These are phyloP conservation scores for Cucumis melo DNA, from an alignment of 306 rosid genomes.

Conservation along the genomic window DNA sequence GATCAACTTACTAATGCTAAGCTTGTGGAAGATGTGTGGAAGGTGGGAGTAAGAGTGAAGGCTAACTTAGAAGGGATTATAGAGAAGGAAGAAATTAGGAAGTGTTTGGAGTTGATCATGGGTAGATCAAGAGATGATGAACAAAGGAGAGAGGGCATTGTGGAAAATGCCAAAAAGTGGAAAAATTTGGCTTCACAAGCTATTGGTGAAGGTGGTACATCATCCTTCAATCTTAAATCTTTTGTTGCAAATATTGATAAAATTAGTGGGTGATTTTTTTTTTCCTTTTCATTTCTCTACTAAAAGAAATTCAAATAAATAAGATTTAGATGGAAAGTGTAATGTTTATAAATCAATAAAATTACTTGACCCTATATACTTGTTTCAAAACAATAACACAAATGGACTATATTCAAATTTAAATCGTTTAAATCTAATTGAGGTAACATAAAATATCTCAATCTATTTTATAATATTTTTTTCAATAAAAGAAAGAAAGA, in stretches of 20 bases:
- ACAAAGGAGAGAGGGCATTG: conserved; percentile 7
- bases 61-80: conserved; percentile 9
- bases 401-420: too few species aligned
- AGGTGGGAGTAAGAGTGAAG: conserved; percentile 15
- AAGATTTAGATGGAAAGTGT: too few species aligned
- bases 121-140: neutral
- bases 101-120: conserved; percentile 20
- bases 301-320: too few species aligned
- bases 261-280: neutral
- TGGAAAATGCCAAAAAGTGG: conserved; percentile 20
- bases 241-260: neutral
- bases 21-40: conserved; percentile 23
- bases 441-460: too few species aligned
- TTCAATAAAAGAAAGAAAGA: too few species aligned
- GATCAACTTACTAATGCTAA: conserved; percentile 26
- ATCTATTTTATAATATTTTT: too few species aligned
- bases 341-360: too few species aligned
- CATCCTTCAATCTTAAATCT: conserved; percentile 7
- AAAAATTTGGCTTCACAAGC: conserved; percentile 15
- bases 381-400: too few species aligned
- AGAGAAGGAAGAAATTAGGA: conserved; percentile 12
- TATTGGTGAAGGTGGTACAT: conserved; percentile 18
- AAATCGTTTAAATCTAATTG: too few species aligned
- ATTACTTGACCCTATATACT: too few species aligned
- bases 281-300: too few species aligned